phyloP scores from a whole-genome alignment of 2,329 filamentous ascomycete species.

The Aureobasidium namibiae region DNA sequence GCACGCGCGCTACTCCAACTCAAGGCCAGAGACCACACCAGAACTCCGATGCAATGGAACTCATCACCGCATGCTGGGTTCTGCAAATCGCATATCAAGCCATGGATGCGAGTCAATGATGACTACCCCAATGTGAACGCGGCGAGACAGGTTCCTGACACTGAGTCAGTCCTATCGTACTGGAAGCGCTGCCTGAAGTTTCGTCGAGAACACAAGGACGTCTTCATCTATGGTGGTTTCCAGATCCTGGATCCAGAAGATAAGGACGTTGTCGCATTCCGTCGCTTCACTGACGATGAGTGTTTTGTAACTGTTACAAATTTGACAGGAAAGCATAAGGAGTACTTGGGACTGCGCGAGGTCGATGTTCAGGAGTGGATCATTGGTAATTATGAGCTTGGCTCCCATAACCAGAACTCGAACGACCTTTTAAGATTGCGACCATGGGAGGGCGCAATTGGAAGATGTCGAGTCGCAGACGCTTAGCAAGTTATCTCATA shows the following conservation, averaged over 20 bases:
- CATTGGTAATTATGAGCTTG: background rate
- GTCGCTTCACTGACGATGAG: background rate
- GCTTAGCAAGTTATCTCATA: too few species aligned
- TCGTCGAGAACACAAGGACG: constrained; percentile 51
- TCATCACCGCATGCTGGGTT: constrained; percentile 52
- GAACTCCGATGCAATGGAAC: constrained; percentile 63
- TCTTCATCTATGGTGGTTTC: constrained; percentile 24
- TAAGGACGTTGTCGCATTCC: background rate
- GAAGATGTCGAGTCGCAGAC: background rate
- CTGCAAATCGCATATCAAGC: constrained; percentile 36
- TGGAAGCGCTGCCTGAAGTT: constrained; percentile 49
- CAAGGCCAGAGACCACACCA: constrained; percentile 52
- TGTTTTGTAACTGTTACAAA: constrained; percentile 1
- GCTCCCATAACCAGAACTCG: background rate
- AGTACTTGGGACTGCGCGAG: background rate
- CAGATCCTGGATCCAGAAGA: background rate
- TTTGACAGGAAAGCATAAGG: background rate
- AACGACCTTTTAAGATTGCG: background rate
- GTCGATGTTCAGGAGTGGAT: background rate
- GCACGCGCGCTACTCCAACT: constrained; percentile 46
- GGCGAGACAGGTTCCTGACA: constrained; percentile 41
- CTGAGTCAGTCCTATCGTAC: constrained; percentile 50
- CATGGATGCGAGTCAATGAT: constrained; percentile 55
- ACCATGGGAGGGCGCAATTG: background rate
- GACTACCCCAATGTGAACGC: constrained; percentile 54